These are phyloP conservation scores for Gloeostereum incarnatum DNA, from an alignment of 768 basidiomycete genomes.

Conservation along the genomic window DNA sequence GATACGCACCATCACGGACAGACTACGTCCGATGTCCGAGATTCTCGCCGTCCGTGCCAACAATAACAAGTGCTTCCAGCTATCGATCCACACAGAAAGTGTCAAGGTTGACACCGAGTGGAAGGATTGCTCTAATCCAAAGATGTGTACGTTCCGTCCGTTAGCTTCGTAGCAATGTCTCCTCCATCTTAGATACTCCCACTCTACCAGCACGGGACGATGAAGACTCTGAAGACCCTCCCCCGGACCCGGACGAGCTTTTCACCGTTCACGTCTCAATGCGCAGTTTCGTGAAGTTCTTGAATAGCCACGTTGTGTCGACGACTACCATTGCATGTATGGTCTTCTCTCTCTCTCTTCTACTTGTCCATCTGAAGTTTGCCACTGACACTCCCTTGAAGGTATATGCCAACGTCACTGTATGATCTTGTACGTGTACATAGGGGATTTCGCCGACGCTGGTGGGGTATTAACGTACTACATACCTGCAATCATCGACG, in stretches of 20 bases:
- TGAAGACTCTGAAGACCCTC: slow-evolving; percentile 23
- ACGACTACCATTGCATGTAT: slow-evolving; percentile 79
- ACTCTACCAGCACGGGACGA: slow-evolving; percentile 8
- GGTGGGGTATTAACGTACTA: slow-evolving; percentile 87
- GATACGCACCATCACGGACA: slow-evolving; percentile 72
- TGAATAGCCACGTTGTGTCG: slow-evolving; percentile 72
- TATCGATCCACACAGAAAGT: slow-evolving; percentile 58
- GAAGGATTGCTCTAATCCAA: slow-evolving; percentile 62
- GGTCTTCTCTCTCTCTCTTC: slow-evolving; percentile 16
- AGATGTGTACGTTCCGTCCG: slow-evolving; percentile 26
- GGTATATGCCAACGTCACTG: slow-evolving; percentile 80
- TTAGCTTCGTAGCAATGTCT: slow-evolving; percentile 1
- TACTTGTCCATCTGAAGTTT: background rate
- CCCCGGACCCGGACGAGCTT: slow-evolving; percentile 44
- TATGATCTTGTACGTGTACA: slow-evolving; percentile 83
- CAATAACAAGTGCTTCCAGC: slow-evolving; percentile 41
- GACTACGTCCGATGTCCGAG: slow-evolving; percentile 62
- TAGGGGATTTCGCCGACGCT: slow-evolving; percentile 68
- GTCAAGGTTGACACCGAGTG: slow-evolving; percentile 78
- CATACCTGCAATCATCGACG: slow-evolving; percentile 70
- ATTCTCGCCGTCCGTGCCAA: slow-evolving; percentile 63
- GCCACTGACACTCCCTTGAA: slow-evolving; percentile 17
- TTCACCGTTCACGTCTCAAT: slow-evolving; percentile 63
- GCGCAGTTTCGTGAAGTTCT: slow-evolving; percentile 71
- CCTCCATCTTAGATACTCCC: background rate